These are phyloP conservation scores for Penium margaritaceum DNA, from an alignment of 139 green algal species.

Conservation along the genomic window DNA sequence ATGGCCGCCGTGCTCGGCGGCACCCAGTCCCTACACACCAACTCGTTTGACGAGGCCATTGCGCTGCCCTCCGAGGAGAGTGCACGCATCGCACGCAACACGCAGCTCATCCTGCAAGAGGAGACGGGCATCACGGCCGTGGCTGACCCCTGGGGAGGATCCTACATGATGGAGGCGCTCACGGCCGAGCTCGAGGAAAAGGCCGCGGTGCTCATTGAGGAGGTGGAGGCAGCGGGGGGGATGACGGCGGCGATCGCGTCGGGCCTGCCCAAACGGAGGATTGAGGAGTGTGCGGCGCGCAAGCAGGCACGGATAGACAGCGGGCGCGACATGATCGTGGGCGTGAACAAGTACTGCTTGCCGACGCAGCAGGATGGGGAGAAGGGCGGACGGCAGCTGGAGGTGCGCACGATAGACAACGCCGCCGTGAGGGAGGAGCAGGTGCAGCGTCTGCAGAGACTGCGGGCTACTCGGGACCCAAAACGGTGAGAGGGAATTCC, in stretches of 20 bases:
- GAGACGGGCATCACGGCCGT: conserved; percentile 58
- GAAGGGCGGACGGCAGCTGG: conserved; percentile 37
- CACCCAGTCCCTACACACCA: conserved; percentile 67
- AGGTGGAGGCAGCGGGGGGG: conserved; percentile 59
- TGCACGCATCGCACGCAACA: conserved; percentile 59
- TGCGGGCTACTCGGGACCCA: conserved; percentile 16
- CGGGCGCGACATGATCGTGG: conserved; percentile 58
- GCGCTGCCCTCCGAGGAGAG: conserved; percentile 60
- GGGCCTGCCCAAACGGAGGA: conserved; percentile 48
- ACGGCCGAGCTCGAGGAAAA: conserved; percentile 53
- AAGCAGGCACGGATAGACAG: conserved; percentile 60
- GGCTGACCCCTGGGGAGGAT: conserved; percentile 62
- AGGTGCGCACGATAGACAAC: conserved; percentile 62
- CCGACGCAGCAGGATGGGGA: no score
- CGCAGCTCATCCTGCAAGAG: conserved; percentile 65
- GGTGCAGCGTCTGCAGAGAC: conserved; percentile 15
- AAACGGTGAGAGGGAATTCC: no score
- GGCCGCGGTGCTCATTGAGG: conserved; percentile 50
- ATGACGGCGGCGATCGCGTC: conserved; percentile 63
- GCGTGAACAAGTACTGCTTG: conserved; percentile 63
- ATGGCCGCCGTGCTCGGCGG: conserved; percentile 62
- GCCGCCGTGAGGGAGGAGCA: conserved; percentile 33
- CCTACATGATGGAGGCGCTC: conserved; percentile 62
- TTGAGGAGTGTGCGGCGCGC: conserved; percentile 44
- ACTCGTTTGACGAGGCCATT: conserved; percentile 65